These are phyloP conservation scores for Besnoitia besnoiti DNA, from an alignment of 169 alveolate genomes.

Conservation along the genomic window DNA sequence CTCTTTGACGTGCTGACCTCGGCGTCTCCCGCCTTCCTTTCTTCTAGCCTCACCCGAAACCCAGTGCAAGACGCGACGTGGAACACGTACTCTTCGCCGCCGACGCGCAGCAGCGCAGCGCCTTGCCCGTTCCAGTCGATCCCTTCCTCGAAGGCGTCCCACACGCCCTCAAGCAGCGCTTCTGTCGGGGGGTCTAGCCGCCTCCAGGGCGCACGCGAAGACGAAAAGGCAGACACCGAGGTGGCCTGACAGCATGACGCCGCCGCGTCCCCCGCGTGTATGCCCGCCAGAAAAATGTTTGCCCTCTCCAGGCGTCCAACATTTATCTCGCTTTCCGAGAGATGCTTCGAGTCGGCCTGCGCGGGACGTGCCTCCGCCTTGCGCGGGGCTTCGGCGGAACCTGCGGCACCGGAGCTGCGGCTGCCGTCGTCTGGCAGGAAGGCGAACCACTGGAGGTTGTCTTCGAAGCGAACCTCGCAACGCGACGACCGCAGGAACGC, in stretches of 20 bases:
- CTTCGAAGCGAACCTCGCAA: background rate
- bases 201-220: background rate
- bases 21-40: no score
- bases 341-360: no score
- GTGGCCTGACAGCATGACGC: no score
- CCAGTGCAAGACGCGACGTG: background rate
- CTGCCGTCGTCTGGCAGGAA: background rate
- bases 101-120: background rate
- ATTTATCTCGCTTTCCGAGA: no score
- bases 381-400: no score
- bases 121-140: conserved; percentile 1
- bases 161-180: background rate
- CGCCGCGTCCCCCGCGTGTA: background rate
- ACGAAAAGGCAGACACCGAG: background rate
- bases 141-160: background rate
- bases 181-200: background rate
- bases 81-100: background rate
- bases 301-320: no score
- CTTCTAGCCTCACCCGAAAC: no score
- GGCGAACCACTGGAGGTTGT: conserved; percentile 20
- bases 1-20: no score
- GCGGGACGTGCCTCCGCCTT: no score
- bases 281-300: no score
- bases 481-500: background rate
- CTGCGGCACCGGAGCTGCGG: no score